A percentile compares a stretch with the other conserved stretches of the same genome.
Conservation (phyloP, 768 basidiomycete genomes). For the Crucibulum laeve region DNA sequence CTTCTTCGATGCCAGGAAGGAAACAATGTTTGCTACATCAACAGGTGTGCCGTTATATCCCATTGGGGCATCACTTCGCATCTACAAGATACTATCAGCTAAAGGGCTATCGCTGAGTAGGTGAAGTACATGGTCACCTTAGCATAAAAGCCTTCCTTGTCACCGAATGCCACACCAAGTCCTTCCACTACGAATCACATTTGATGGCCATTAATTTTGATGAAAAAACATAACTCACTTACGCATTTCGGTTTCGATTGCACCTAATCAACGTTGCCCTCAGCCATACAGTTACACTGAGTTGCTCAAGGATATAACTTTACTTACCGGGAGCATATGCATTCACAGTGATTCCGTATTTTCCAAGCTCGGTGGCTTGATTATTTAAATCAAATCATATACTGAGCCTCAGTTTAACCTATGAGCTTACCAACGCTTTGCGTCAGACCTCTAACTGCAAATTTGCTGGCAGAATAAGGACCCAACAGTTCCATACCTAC, state of each 20-base stretch:
- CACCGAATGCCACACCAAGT: neutral
- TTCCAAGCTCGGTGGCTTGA: slow-evolving; percentile 18
- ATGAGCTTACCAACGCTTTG: slow-evolving; percentile 25
- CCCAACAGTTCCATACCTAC: slow-evolving; percentile 2
- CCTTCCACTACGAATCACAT: slow-evolving; percentile 1
- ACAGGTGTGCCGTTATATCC: slow-evolving; percentile 22
- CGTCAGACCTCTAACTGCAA: slow-evolving; percentile 37
- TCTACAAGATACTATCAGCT: slow-evolving; percentile 1
- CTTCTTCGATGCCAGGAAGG: slow-evolving; percentile 27
- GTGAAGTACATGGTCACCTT: slow-evolving; percentile 2
- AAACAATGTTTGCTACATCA: slow-evolving; percentile 28
- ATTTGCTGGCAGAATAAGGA: slow-evolving; percentile 34
- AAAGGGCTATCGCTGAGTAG: neutral
- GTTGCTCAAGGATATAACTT: neutral
- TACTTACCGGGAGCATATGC: slow-evolving; percentile 24
- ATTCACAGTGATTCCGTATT: slow-evolving; percentile 26
- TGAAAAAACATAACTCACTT: slow-evolving; percentile 2
- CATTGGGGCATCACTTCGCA: slow-evolving; percentile 8
- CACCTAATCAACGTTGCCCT: neutral
- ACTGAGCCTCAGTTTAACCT: neutral
- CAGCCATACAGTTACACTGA: neutral
- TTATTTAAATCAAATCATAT: slow-evolving; percentile 6
- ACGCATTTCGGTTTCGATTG: slow-evolving; percentile 20
- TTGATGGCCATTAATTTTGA: neutral
- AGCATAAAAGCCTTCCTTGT: slow-evolving; percentile 6